These are phyloP conservation scores for Elsinoe batatas DNA, from an alignment of 2,329 filamentous ascomycete genomes.

Conservation along the genomic window DNA sequence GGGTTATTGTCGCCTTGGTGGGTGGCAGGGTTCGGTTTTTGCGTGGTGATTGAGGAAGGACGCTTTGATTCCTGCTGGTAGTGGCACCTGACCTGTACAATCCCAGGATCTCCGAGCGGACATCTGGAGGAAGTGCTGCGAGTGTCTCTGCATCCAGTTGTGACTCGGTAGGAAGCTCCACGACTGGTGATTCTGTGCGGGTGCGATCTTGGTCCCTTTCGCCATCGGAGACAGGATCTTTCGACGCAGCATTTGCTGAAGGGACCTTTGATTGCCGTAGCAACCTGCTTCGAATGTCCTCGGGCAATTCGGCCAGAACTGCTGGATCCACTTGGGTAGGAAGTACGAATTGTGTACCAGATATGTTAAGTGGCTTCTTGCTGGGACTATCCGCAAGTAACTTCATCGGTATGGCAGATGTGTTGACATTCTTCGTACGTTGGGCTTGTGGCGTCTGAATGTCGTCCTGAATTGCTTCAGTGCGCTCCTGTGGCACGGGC, in stretches of 20 bases:
- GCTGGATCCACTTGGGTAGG: slow-evolving; percentile 71
- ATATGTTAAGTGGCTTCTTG: slow-evolving; percentile 63
- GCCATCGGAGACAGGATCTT: slow-evolving; percentile 14
- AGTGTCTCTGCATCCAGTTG: slow-evolving; percentile 82
- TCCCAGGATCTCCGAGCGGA: slow-evolving; percentile 72
- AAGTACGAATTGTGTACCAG: slow-evolving; percentile 85
- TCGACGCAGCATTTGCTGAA: slow-evolving; percentile 11
- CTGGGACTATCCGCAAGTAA: slow-evolving; percentile 39
- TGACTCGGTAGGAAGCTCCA: slow-evolving; percentile 51
- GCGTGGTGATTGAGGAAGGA: slow-evolving; percentile 41
- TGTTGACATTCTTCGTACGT: slow-evolving; percentile 21
- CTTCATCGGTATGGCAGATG: slow-evolving; percentile 29
- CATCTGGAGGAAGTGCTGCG: slow-evolving; percentile 70
- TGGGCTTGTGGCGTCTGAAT: slow-evolving; percentile 31
- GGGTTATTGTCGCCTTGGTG: slow-evolving; percentile 54
- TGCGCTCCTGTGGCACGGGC: slow-evolving; percentile 12
- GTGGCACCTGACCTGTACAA: slow-evolving; percentile 46
- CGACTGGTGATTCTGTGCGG: slow-evolving; percentile 24
- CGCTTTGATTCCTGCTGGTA: slow-evolving; percentile 25
- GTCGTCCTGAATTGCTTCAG: slow-evolving; percentile 40
- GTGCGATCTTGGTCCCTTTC: slow-evolving; percentile 20
- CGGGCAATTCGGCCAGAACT: slow-evolving; percentile 75
- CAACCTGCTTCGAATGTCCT: slow-evolving; percentile 70
- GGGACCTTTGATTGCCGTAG: slow-evolving; percentile 43
- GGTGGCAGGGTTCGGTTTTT: slow-evolving; percentile 46